Base-by-base conservation (phyloP, 2,329 filamentous ascomycete species). In the Fusarium penzigii region DNA sequence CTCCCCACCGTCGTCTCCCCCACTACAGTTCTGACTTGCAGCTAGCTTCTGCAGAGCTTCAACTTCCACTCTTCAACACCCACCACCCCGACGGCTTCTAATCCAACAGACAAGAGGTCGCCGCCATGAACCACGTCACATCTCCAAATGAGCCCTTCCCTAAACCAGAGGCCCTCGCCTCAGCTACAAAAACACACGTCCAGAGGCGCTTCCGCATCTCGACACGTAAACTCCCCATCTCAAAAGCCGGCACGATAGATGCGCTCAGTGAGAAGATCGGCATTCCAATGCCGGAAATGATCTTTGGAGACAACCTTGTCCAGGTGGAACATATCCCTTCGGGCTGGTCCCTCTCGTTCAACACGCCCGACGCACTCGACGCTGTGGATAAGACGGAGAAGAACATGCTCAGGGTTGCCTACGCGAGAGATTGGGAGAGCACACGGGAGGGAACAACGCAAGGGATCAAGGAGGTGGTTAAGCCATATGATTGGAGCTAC, bases 401-500 rank as follows among this genome's bases (percentile, higher is more conserved):
- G 65, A 85, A 87, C 57, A 96, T 97, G 89, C 81, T 99, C 59
- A 90, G 93, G 74, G 94, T 99, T 44, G 89, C 92, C 40, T 92
- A 97, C 74, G 96, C 94, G 2, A 83, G 85, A 58, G 90, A 92
- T 70, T 99, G 94, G 94, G 78, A 76, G 60, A 78, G 78, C 59
- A 82, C 74, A 46, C 73, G 79, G 52, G 91, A 92, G 70, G 85
- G 87, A 70, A 89, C 89, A 64, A 88, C 89, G 45, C 89, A 92
- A 64, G 90, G 88, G 50, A 96, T 99, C 70, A 91, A 90, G 68
- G 91, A 97, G 68, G 87, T 97, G 25, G 90, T 99, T 49, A 92
- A 92, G 75, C 92, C 93, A 3, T 99, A 95, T 70, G 94, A 99
- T 75, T 99, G 94, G 94, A 96, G 91, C 56, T 99, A 97, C 75